Evolutionary conservation across 768 basidiomycete genomes (phyloP), one percentile per base, ranked within the genome.

Genomic region (Lentinula sp.): DNA sequence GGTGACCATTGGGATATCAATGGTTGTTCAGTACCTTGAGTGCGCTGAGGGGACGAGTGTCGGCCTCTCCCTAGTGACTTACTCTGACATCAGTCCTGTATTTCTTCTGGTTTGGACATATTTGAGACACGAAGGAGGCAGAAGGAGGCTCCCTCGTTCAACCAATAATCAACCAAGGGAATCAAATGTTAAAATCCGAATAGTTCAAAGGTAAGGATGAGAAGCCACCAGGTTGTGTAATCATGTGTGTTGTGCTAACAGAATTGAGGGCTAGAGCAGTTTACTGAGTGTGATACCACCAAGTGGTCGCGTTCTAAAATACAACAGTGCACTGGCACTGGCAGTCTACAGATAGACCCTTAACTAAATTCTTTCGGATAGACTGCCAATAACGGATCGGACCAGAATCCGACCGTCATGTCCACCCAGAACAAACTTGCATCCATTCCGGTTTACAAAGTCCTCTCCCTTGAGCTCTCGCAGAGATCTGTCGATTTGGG

Each of bases 401-500:
- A 31, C n/a, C 50, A 51, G 5, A 15, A 35, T 39, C 37, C 32
- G 32, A 57, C 56, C 11, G 40, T 35, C 43, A 58, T 58, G 57
- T 49, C 57, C n/a, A 31, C 18, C 10, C 9, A 40, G 21, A 60
- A 18, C 13, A 34, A 60, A 39, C 50, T 60, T 28, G 16, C 59
- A 8, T 18, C 32, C 3, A 18, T 37, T 77, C 18, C 93, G 82
- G 53, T 89, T 80, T 39, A 97, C 85, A 68, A 96, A 97, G 1
- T 84, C 84, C 65, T 88, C 84, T 45, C 95, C 95, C 73, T 98
- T 98, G 40, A 90, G 93, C 65, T 96, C 92, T 58, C 84, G 82
- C 61, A 98, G 75, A 13, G 93, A 91, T 34, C 88, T 81, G 73
- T 98, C 95, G 69, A 98, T 96, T 5, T 88, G 89, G 61, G 81